Evolutionary conservation across 139 green algal genomes (phyloP).

Genomic region (Nannochloris sp.): DNA sequence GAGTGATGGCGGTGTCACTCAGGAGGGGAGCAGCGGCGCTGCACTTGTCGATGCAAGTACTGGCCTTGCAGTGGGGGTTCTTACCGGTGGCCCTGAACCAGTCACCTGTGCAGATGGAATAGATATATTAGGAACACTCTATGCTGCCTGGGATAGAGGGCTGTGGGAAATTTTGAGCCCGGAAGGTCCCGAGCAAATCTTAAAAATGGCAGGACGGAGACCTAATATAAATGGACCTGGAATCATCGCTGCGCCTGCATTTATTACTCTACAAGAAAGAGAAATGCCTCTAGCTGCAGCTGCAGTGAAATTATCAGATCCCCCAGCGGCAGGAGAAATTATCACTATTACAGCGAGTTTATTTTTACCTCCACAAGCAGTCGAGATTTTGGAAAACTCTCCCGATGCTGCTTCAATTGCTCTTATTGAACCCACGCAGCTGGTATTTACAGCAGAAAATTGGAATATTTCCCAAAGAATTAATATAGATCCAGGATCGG

Average conservation of each 20-base stretch:
- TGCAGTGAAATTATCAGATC: too few relatives aligned
- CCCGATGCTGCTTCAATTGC: too few relatives aligned
- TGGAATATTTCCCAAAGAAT: neutral
- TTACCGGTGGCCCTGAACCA: neutral
- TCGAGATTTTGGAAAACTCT: too few relatives aligned
- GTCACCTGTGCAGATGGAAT: neutral
- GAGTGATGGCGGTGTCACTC: neutral
- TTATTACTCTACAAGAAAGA: too few relatives aligned
- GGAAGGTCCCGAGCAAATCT: neutral
- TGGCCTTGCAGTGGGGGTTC: neutral
- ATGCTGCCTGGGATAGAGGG: neutral
- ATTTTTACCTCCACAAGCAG: too few relatives aligned
- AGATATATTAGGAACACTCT: neutral
- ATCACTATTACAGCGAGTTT: too few relatives aligned
- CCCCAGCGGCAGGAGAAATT: too few relatives aligned
- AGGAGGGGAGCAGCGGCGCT: neutral
- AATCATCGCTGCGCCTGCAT: too few relatives aligned
- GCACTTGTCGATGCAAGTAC: neutral
- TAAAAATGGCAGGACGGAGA: neutral
- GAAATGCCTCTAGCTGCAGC: too few relatives aligned
- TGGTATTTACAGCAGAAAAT: neutral
- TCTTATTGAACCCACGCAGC: neutral
- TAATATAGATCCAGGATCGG: neutral
- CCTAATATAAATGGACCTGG: neutral
- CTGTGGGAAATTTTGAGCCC: neutral